Base-by-base conservation (phyloP, 2,329 filamentous ascomycete species). In the Purpureocillium lavendulum region DNA sequence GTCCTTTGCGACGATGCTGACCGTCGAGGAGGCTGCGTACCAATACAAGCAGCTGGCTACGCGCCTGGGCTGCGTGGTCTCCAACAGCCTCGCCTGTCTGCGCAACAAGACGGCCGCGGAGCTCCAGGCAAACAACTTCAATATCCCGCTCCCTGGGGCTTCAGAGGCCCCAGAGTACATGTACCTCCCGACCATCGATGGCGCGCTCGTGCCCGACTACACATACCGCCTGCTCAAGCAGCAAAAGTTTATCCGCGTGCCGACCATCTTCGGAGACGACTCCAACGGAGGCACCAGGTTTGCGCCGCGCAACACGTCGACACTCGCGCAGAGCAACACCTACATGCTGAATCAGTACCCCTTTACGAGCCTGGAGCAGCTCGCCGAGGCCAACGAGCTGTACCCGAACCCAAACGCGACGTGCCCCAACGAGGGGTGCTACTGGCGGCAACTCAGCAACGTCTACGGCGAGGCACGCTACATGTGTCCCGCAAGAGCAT, bases 121-220 rank as follows among this genome's bases (percentile, higher is more conserved):
- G 34, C 49, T 76, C 3, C 65, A 71, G 28, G 47, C 58, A 2
- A 51, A 59, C 16, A 71, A 71, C 51, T 53, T 52, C 32, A 61
- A 65, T 14, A 58, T 67, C 3, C 56, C 58, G 2, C 48, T 52
- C 4, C 51, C 57, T 0, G 51, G 54, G 0, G 54, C 44, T 2
- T 42, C 52, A 0, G 47, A 48, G 0, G 46, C 53, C 4, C 73
- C 75, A 0, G 42, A 68, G 1, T 77, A 68, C 53, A 71, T 71
- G 59, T 80, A 71, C 59, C 62, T 67, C 7, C 73, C 75, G 0
- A 65, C 70, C 1, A 53, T 80, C 3, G 77, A 82, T 45, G 64
- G 66, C 2, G 63, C 67, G n/a, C 54, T 80, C 12, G 58, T 78
- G 4, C 56, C 52, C 0, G 69, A 75, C 41, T 59, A 66, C 13